phyloP scores from a whole-genome alignment of 1,139 yeast species.

The Suhomyces maxii region DNA sequence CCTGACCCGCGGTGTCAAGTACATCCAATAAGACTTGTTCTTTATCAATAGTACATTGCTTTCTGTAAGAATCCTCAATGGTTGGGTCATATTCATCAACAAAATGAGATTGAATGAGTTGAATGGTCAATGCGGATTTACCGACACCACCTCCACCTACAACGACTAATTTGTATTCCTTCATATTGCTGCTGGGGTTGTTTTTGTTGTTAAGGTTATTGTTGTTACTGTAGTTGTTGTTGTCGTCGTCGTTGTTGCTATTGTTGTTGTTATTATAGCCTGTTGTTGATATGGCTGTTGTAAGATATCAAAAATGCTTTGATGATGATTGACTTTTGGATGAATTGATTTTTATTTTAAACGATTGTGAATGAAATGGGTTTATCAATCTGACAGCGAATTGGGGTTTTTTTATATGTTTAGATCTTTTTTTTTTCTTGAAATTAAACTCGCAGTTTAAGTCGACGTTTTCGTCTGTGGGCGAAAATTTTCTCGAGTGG shows the following conservation, averaged over 20 bases:
- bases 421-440: too few species aligned
- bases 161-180: conserved; percentile 86
- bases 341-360: too few species aligned
- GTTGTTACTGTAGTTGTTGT: too few species aligned
- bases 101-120: conserved; percentile 85
- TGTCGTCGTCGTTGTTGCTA: too few species aligned
- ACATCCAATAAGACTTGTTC: conserved; percentile 63
- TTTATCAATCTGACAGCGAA: too few species aligned
- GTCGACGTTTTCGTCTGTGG: not conserved
- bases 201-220: too few species aligned
- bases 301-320: too few species aligned
- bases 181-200: conserved; percentile 23
- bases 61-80: conserved; percentile 76
- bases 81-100: conserved; percentile 98
- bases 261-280: too few species aligned
- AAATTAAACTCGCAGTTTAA: not conserved
- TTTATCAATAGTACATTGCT: conserved; percentile 54
- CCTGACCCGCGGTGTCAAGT: conserved; percentile 97
- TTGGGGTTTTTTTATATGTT: not conserved
- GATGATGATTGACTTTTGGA: not conserved
- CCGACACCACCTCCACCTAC: conserved; percentile 99
- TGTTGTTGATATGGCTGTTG: too few species aligned
- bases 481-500: not conserved
- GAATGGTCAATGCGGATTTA: conserved; percentile 91
- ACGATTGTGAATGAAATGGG: not conserved